phyloP scores from a whole-genome alignment of 106 monocot genomes.

The Phalaenopsis equestris region DNA sequence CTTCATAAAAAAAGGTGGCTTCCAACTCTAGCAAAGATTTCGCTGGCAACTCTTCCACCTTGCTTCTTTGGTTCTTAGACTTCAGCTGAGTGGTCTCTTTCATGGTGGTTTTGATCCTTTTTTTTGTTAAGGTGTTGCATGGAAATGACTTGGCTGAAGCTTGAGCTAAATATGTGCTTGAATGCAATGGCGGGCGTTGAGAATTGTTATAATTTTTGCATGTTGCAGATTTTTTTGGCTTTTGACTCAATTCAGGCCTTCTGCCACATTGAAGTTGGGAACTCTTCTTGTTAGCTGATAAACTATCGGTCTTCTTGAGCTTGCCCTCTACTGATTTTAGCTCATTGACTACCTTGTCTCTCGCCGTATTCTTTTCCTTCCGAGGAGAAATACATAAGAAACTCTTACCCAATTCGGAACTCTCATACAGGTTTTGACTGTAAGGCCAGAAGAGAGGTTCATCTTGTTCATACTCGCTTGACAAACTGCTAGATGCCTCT shows the following conservation, averaged over 20 bases:
- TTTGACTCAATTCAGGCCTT: constrained; percentile 10
- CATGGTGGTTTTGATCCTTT: constrained; percentile 3
- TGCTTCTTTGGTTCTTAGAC: not conserved
- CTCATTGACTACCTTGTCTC: not conserved
- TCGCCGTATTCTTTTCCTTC: not conserved
- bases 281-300: constrained; percentile 4
- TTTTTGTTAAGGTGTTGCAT: not conserved
- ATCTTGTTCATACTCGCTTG: constrained; percentile 12
- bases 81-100: not conserved
- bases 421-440: constrained; percentile 27
- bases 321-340: constrained; percentile 9
- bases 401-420: constrained; percentile 26
- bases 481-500: not conserved
- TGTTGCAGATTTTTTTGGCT: not conserved
- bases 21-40: constrained; percentile 18
- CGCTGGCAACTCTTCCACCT: not conserved
- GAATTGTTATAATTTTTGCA: constrained; percentile 10
- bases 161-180: constrained; percentile 1
- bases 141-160: too few relatives aligned
- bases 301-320: constrained; percentile 10
- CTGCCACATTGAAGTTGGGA: constrained; percentile 7
- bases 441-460: constrained; percentile 73
- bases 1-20: constrained; percentile 11
- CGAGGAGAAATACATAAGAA: constrained; percentile 49
- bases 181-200: constrained; percentile 11